Evolutionary conservation across 2,329 filamentous ascomycete species (phyloP).

Genomic region (Fusarium cyanostomum): DNA sequence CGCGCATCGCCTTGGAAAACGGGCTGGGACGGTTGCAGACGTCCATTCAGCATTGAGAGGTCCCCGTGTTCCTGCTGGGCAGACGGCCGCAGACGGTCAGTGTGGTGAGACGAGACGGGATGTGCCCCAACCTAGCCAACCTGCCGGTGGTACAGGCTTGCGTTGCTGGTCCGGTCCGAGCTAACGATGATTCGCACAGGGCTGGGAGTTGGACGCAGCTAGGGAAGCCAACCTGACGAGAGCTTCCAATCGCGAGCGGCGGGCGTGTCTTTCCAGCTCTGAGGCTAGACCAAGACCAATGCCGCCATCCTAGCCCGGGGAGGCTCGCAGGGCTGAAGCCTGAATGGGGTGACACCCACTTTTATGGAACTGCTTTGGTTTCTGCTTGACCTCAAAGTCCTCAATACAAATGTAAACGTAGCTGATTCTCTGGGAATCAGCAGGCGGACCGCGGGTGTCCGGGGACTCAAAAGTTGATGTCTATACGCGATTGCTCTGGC

Average conservation of each 20-base stretch:
- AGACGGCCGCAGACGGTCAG: slow-evolving; percentile 10
- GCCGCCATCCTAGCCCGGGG: slow-evolving; percentile 10
- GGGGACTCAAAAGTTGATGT: background rate
- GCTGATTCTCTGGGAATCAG: background rate
- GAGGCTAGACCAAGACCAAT: slow-evolving; percentile 18
- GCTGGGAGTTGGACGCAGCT: slow-evolving; percentile 34
- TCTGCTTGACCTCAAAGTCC: slow-evolving; percentile 8
- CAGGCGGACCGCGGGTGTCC: background rate
- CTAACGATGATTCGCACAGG: slow-evolving; percentile 37
- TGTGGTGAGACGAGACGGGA: slow-evolving; percentile 38
- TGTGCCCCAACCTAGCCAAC: slow-evolving; percentile 19
- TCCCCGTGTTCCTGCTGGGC: slow-evolving; percentile 30
- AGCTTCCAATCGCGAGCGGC: slow-evolving; percentile 32
- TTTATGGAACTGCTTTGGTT: slow-evolving; percentile 1
- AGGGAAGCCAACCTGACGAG: slow-evolving; percentile 23
- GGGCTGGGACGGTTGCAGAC: background rate
- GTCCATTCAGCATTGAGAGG: slow-evolving; percentile 9
- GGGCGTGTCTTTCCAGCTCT: slow-evolving; percentile 36
- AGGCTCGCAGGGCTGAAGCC: slow-evolving; percentile 42
- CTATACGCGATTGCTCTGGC: background rate
- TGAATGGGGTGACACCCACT: slow-evolving; percentile 35
- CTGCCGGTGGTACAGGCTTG: slow-evolving; percentile 32
- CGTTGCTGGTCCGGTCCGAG: slow-evolving; percentile 25
- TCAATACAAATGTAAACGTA: background rate
- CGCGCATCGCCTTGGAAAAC: slow-evolving; percentile 1